Conservation (phyloP, 257 asterid species). For the Fraxinus quadrangulata region DNA sequence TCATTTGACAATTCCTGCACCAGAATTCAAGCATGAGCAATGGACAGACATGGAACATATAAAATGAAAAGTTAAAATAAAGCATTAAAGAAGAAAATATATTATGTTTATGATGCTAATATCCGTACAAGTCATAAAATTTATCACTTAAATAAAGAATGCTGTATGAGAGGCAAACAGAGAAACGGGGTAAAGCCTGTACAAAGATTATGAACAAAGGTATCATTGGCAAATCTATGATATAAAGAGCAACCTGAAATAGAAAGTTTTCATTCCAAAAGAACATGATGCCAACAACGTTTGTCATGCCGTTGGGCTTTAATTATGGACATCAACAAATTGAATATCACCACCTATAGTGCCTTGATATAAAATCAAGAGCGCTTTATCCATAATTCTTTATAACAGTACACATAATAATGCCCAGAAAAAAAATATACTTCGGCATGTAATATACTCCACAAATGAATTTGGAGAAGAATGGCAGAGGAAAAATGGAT, state of each 20-base stretch:
- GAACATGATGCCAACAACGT: not conserved
- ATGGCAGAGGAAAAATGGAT: not conserved
- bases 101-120: not conserved
- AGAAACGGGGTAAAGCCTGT: no score
- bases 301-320: not conserved
- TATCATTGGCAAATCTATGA: not conserved
- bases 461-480: constrained; percentile 9
- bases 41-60: constrained; percentile 3
- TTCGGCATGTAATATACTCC: not conserved
- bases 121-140: constrained; percentile 4
- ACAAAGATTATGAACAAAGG: not conserved
- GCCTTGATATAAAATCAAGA: not conserved
- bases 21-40: constrained; percentile 8
- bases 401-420: not conserved
- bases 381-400: not conserved
- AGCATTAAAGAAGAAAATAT: not conserved
- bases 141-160: not conserved
- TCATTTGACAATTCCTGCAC: constrained; percentile 48
- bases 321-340: not conserved
- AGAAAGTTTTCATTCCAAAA: not conserved
- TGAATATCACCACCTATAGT: not conserved
- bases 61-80: not conserved
- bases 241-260: not conserved
- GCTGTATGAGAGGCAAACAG: not conserved
- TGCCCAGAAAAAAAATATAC: constrained; percentile 1